Conservation (phyloP, 495 filamentous ascomycete genomes). For the Collariella sp. region DNA sequence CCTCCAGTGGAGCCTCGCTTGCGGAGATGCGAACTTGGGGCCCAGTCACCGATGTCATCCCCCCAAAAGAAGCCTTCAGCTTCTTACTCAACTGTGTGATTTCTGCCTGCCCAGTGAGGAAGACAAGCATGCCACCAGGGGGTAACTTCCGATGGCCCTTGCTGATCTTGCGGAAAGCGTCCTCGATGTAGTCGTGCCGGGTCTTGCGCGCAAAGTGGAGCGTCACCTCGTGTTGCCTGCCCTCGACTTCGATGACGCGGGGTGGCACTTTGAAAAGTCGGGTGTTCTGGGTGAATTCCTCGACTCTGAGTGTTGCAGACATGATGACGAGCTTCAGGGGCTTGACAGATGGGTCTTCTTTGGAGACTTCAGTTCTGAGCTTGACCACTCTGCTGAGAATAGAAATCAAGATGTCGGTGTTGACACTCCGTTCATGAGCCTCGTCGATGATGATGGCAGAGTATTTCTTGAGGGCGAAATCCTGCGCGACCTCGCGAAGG, state of each 20-base stretch:
- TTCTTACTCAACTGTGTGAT: constrained; percentile 70
- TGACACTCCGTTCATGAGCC: constrained; percentile 93
- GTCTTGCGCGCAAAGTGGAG: constrained; percentile 82
- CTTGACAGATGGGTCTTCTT: constrained; percentile 46
- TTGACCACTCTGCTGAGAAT: constrained; percentile 91
- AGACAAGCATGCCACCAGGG: constrained; percentile 87
- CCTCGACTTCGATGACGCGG: constrained; percentile 82
- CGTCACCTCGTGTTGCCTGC: constrained; percentile 86
- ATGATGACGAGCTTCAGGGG: constrained; percentile 95
- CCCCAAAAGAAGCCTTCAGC: constrained; percentile 61
- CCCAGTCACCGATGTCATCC: constrained; percentile 42
- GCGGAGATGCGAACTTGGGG: constrained; percentile 65
- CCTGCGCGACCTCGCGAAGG: constrained; percentile 80
- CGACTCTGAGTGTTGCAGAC: constrained; percentile 87
- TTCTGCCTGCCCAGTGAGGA: constrained; percentile 89
- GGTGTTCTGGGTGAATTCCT: constrained; percentile 80
- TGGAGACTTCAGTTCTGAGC: constrained; percentile 42
- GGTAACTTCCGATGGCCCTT: constrained; percentile 87
- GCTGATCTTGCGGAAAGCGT: constrained; percentile 78
- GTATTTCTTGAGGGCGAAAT: constrained; percentile 88
- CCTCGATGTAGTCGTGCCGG: constrained; percentile 78
- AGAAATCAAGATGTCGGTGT: constrained; percentile 94
- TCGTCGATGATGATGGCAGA: constrained; percentile 93
- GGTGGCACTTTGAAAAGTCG: constrained; percentile 72
- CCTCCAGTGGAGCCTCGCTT: constrained; percentile 70